Conservation (phyloP, 2,329 filamentous ascomycete species). For the Colletotrichum magnum region DNA sequence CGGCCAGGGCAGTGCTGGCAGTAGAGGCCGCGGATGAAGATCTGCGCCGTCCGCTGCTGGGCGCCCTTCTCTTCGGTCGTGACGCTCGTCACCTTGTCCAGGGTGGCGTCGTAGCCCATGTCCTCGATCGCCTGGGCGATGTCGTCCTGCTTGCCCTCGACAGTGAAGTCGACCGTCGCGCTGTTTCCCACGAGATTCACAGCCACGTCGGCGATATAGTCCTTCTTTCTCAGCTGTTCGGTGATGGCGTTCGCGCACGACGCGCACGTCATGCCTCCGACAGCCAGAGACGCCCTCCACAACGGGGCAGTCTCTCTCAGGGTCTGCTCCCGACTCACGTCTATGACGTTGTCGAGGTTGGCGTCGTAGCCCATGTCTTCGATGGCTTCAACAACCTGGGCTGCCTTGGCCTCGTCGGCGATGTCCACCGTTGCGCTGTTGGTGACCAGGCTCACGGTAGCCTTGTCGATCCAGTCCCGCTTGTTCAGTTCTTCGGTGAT, state of each 20-base stretch:
- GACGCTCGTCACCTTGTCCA: constrained; percentile 59
- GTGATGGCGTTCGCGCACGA: constrained; percentile 77
- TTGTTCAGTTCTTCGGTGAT: constrained; percentile 73
- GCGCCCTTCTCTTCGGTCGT: constrained; percentile 43
- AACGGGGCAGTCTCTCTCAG: constrained; percentile 56
- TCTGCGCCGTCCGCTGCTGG: constrained; percentile 70
- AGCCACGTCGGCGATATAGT: constrained; percentile 65
- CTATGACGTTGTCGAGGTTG: constrained; percentile 65
- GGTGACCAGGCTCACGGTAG: constrained; percentile 75
- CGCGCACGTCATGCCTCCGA: constrained; percentile 82
- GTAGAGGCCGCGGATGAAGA: constrained; percentile 80
- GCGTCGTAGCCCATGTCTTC: constrained; percentile 78
- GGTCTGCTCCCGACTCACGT: constrained; percentile 58
- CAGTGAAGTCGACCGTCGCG: constrained; percentile 65
- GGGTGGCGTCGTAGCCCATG: constrained; percentile 71
- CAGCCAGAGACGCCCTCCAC: constrained; percentile 70
- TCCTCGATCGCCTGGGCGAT: constrained; percentile 60
- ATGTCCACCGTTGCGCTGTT: constrained; percentile 77
- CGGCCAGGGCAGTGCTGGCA: constrained; percentile 78
- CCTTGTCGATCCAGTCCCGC: constrained; percentile 69
- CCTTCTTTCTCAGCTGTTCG: constrained; percentile 68
- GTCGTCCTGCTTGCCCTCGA: constrained; percentile 38
- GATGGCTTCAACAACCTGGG: constrained; percentile 62
- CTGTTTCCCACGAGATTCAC: constrained; percentile 74
- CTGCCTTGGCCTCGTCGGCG: constrained; percentile 49